Evolutionary conservation across 257 asterid genomes (phyloP), one percentile per base, ranked within the genome.

Genomic region (Fraxinus excelsior): DNA sequence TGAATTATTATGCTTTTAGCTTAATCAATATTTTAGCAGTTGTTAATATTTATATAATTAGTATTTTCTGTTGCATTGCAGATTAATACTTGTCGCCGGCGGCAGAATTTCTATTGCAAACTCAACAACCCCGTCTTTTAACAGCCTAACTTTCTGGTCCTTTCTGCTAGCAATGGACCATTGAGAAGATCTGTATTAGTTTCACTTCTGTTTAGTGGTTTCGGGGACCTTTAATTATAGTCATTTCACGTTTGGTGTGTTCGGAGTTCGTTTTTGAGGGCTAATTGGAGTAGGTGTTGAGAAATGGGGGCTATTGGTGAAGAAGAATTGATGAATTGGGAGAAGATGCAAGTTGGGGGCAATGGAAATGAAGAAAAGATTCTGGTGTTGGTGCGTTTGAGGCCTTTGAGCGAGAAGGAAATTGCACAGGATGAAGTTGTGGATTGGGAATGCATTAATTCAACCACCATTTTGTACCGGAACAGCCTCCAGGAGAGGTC

Each of bases 391-490:
- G 98, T 93, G 83, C 92, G 99, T 75, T 82, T 96, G 84, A 93
- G 99, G 86, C 99, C 99, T 80, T 80, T 96, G 86, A 91, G 91
- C 79, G 99, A 96, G 76, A 96, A 92, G 87, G 99, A 96, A 91
- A 86, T 88, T 62, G 76, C 87, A 26, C 86, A 81, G 86, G 89
- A 83, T 35, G 99, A 96, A 84, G 97, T 96, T 78, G 87, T 92
- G 3, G 99, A 96, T 74, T 96, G 99, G 99, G 99, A 96, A 83
- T 96, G 99, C 88, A 92, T 96, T 79, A 96, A 96, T 78, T 88
- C 97, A 23, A 90, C 92, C 76, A 88, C 97, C 80, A 87, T 96
- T 85, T 87, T 96, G 92, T 96, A 91, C 85, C 78, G 99, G 88
- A 96, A 96, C 85, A 96, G 98, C 87, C 98, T 93, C 53, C 97